These are phyloP conservation scores for Lizanozyma gosingica DNA, from an alignment of 1,139 yeast genomes.

Conservation along the genomic window DNA sequence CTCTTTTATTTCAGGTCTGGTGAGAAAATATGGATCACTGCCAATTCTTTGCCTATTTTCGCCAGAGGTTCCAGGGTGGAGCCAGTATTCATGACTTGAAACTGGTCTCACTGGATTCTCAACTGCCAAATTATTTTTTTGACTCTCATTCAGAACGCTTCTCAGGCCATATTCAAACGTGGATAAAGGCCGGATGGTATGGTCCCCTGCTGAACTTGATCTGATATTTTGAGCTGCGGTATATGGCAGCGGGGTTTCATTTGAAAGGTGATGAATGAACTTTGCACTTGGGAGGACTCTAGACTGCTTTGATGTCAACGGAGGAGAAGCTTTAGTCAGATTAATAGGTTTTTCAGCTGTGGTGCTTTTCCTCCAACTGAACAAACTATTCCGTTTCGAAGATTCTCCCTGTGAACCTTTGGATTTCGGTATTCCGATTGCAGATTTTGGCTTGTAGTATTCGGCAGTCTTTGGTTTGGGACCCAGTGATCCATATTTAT, in stretches of 20 bases:
- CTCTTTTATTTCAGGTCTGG: no score
- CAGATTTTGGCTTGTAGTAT: not conserved
- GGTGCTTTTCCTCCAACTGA: not conserved
- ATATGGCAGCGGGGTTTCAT: not conserved
- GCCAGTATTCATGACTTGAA: not conserved
- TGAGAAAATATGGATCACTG: no score
- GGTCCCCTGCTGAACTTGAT: not conserved
- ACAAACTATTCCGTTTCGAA: not conserved
- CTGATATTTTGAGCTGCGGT: not conserved
- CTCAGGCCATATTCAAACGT: not conserved
- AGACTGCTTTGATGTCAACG: not conserved
- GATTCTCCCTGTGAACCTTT: not conserved
- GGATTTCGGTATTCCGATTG: slow-evolving; percentile 2
- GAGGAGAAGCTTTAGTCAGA: not conserved
- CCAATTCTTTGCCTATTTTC: no score
- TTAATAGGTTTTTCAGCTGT: not conserved
- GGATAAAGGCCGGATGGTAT: not conserved
- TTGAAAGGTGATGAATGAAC: not conserved
- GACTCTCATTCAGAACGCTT: not conserved
- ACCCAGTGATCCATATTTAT: no score
- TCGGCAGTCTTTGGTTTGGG: slow-evolving; percentile 1
- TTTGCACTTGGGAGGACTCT: not conserved
- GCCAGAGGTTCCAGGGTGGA: no score
- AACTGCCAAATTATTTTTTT: not conserved
- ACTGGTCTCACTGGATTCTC: not conserved